Base-by-base conservation (phyloP, 1,284 basidiomycete species). In the Ustilago loliicola region DNA sequence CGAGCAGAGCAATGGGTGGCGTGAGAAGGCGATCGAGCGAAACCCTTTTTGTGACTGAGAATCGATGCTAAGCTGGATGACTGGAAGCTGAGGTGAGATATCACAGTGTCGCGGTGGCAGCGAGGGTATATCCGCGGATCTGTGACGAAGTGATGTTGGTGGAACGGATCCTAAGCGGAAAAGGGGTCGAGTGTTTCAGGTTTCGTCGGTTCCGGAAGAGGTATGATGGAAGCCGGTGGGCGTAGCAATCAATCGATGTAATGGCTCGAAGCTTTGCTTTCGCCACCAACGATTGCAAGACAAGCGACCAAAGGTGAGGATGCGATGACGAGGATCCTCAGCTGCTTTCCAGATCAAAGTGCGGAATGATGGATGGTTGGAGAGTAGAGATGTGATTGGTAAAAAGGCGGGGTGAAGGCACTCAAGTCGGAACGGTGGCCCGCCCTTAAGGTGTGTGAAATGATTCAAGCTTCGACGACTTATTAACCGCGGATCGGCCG, bases 401-500 rank as follows among this genome's bases (percentile, higher is more conserved):
- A 11, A 21, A 6, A 45, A 45, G 21, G 42, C 42, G n/a, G 17
- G 21, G 38, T 21, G 11, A 21, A 17, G 42, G 6, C 21, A 8
- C n/a, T 21, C 42, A 38, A 15, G 19, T 36, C 53, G 27, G 17
- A 17, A 45, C 11, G 25, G 42, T 45, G 55, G 55, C 38, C 30
- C 25, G 13, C 29, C 42, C 29, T 57, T 27, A 21, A 40, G 38
- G 11, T 40, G 38, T 15, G 52, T 40, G 52, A n/a, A n/a, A n/a
- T 23, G 30, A 19, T 32, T 52, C 50, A 52, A 13, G 21, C n/a
- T 45, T 45, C n/a, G 42, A 36, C 53, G 13, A 30, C 19, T 3
- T 30, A 57, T 25, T 29, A 30, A 57, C 6, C 36, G 55, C 55
- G 45, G 40, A 42, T 57, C 55, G 40, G 40, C 55, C 21, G 55